phyloP scores from a whole-genome alignment of 345 rosid genomes.

The Gossypium herbaceum region DNA sequence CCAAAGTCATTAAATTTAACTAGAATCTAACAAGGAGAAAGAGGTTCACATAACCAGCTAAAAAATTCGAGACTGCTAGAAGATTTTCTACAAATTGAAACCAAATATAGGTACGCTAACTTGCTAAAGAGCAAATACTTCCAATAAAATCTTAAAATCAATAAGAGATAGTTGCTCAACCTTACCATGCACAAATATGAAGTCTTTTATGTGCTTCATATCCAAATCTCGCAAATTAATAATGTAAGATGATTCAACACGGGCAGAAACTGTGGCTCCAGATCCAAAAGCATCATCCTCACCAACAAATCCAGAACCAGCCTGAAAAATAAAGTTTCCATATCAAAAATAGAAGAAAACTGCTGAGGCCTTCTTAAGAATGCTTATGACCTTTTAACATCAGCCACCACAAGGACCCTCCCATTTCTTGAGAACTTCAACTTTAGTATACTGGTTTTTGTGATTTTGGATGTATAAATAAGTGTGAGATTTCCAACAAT shows the following conservation, averaged over 20 bases:
- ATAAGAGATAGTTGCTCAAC: conserved; percentile 21
- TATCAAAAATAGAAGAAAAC: background rate
- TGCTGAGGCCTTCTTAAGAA: background rate
- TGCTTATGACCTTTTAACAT: background rate
- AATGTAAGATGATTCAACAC: conserved; percentile 78
- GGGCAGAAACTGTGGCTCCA: conserved; percentile 64
- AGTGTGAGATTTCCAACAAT: background rate
- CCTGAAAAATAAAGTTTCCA: background rate
- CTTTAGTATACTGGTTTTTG: background rate
- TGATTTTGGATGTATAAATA: background rate
- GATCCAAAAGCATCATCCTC: conserved; percentile 74
- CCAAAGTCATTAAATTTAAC: background rate
- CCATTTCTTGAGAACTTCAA: background rate
- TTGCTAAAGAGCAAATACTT: background rate
- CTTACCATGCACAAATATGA: conserved; percentile 85
- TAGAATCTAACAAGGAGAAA: background rate
- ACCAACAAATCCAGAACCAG: conserved; percentile 79
- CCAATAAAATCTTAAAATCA: background rate
- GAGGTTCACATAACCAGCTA: background rate
- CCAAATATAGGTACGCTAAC: background rate
- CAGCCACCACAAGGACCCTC: background rate
- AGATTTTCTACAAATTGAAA: background rate
- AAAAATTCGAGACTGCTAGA: background rate
- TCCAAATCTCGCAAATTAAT: conserved; percentile 80
- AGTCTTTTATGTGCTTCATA: conserved; percentile 90